Evolutionary conservation across 148 eudicot genomes (phyloP).

Genomic region (Hydrangea macrophylla): DNA sequence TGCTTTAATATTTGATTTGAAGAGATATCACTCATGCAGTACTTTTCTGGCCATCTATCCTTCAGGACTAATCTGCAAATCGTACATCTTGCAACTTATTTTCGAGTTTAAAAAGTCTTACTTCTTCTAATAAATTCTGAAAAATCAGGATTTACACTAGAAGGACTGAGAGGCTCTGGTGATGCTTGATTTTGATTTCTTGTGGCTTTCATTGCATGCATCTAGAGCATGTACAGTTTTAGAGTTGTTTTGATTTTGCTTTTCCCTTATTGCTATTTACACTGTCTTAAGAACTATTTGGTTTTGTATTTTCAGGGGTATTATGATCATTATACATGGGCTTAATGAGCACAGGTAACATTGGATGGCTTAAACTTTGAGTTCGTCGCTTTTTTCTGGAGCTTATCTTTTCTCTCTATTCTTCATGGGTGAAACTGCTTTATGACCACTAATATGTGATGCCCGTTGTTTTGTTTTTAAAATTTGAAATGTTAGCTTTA

Average conservation of each 20-base stretch:
- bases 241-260: too few species aligned
- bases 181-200: neutral
- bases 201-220: neutral
- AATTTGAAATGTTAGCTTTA: neutral
- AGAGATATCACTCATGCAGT: neutral
- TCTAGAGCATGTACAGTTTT: neutral
- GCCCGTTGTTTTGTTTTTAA: neutral
- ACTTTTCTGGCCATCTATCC: neutral
- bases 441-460: neutral
- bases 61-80: neutral
- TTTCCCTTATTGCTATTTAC: neutral
- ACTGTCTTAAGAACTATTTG: neutral
- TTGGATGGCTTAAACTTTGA: neutral
- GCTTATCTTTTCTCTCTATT: neutral
- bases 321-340: slow-evolving; percentile 81
- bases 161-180: neutral
- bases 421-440: neutral
- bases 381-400: neutral
- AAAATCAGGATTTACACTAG: neutral
- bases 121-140: neutral
- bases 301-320: slow-evolving; percentile 65
- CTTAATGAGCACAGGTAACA: slow-evolving; percentile 93
- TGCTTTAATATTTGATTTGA: neutral
- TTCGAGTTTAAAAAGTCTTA: neutral
- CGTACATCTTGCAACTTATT: neutral